phyloP scores from a whole-genome alignment of 2,329 filamentous ascomycete species.

The Pseudopyricularia javanii region DNA sequence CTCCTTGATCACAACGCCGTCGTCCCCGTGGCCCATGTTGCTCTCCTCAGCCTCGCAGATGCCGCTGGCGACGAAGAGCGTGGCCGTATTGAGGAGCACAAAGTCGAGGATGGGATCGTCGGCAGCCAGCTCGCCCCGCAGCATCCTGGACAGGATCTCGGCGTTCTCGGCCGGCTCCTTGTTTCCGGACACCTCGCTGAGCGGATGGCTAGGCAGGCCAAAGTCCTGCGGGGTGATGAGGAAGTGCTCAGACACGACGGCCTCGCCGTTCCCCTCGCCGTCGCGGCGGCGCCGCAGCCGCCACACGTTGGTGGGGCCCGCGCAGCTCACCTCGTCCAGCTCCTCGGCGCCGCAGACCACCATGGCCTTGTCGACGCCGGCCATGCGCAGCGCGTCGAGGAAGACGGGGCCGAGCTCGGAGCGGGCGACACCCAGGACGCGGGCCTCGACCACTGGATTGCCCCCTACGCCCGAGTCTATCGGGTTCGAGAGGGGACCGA shows the following conservation, averaged over 20 bases:
- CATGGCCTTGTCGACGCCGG: constrained; percentile 70
- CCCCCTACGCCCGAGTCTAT: constrained; percentile 38
- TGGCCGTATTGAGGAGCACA: constrained; percentile 86
- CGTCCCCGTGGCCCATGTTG: constrained; percentile 67
- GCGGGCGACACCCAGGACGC: constrained; percentile 86
- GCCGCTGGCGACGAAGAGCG: constrained; percentile 73
- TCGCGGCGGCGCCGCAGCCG: constrained; percentile 38
- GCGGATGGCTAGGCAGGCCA: constrained; percentile 61
- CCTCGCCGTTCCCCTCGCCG: constrained; percentile 20
- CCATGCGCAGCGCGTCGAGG: constrained; percentile 66
- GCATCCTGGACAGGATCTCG: constrained; percentile 63
- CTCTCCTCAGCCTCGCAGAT: constrained; percentile 76
- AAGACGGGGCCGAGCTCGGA: constrained; percentile 81
- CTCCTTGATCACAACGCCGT: constrained; percentile 69
- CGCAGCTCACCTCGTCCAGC: constrained; percentile 89
- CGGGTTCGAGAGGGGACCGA: constrained; percentile 86
- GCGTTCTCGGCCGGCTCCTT: constrained; percentile 84
- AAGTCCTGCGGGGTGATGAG: constrained; percentile 74
- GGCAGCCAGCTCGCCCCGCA: constrained; percentile 58
- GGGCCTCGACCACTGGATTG: constrained; percentile 58
- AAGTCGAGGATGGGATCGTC: constrained; percentile 86
- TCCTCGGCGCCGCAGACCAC: constrained; percentile 91
- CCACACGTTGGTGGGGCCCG: constrained; percentile 84
- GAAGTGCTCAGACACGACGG: constrained; percentile 61
- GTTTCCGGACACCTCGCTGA: constrained; percentile 69